phyloP scores from a whole-genome alignment of 768 basidiomycete genomes.

The Albatrellus ellisii region DNA sequence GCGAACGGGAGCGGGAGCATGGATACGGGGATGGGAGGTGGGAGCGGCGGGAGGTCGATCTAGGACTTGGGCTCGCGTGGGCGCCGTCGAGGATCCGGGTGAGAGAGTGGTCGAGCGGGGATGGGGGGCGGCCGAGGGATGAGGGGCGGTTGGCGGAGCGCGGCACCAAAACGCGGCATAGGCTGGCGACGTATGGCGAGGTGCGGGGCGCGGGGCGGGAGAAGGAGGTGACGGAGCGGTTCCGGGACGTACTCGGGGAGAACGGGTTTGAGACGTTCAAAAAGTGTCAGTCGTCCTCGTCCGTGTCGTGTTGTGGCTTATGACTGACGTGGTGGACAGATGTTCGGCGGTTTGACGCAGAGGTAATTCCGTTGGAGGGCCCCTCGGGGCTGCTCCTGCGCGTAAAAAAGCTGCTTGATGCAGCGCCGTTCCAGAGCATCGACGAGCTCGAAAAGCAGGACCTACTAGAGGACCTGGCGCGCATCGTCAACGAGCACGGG shows the following conservation, averaged over 20 bases:
- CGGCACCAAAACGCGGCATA: constrained; percentile 14
- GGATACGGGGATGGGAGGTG: constrained; percentile 7
- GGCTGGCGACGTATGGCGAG: constrained; percentile 7
- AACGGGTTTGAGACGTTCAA: constrained; percentile 26
- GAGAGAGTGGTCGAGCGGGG: constrained; percentile 12
- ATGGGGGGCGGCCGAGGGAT: constrained; percentile 10
- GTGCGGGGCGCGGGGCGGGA: constrained; percentile 16
- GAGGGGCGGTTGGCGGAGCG: constrained; percentile 16
- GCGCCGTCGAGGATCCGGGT: constrained; percentile 14
- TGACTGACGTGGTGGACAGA: constrained; percentile 25
- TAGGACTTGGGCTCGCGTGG: constrained; percentile 13
- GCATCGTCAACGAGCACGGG: constrained; percentile 13
- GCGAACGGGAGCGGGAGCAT: constrained; percentile 17
- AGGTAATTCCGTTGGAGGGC: constrained; percentile 65
- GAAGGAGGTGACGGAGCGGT: constrained; percentile 11
- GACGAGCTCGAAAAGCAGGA: constrained; percentile 26
- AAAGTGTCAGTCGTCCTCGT: constrained; percentile 37
- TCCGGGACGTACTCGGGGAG: constrained; percentile 9
- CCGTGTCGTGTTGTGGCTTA: background rate
- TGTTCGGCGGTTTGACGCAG: constrained; percentile 63
- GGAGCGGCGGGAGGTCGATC: constrained; percentile 12
- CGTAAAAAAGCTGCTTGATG: constrained; percentile 45
- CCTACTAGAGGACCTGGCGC: constrained; percentile 11
- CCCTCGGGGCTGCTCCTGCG: constrained; percentile 54
- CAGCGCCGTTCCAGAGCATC: constrained; percentile 27